These are phyloP conservation scores for Scheffersomyces parashehatae DNA, from an alignment of 1,139 yeast species.

Conservation along the genomic window DNA sequence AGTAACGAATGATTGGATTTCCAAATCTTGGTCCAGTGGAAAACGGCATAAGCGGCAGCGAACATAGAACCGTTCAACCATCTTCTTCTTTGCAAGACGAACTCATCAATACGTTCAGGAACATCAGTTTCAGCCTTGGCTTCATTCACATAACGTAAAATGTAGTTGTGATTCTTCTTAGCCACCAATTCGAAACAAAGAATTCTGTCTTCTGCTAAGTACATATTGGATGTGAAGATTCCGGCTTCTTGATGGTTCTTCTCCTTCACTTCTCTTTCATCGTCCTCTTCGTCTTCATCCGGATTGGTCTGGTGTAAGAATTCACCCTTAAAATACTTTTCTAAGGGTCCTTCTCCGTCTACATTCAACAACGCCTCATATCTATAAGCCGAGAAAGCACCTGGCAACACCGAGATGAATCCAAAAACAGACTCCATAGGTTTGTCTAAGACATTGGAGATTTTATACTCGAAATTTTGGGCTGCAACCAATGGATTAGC, in stretches of 20 bases:
- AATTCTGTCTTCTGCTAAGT: constrained; percentile 82
- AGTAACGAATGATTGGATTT: constrained; percentile 61
- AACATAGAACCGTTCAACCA: constrained; percentile 87
- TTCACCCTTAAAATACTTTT: constrained; percentile 79
- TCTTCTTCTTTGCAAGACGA: constrained; percentile 76
- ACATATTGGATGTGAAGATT: constrained; percentile 80
- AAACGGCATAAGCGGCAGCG: constrained; percentile 75
- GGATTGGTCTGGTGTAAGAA: constrained; percentile 55
- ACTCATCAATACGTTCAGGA: constrained; percentile 70
- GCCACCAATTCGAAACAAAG: constrained; percentile 81
- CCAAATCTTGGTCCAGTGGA: constrained; percentile 74
- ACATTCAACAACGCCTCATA: constrained; percentile 69
- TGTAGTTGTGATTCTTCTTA: constrained; percentile 60
- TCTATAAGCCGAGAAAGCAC: constrained; percentile 84
- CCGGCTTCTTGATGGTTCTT: constrained; percentile 53
- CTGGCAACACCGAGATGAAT: constrained; percentile 78
- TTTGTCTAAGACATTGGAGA: constrained; percentile 78
- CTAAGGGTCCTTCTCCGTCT: constrained; percentile 70
- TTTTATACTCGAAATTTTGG: constrained; percentile 82
- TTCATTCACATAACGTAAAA: constrained; percentile 68
- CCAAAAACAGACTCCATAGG: constrained; percentile 86
- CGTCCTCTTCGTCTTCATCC: constrained; percentile 37
- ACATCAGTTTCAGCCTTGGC: constrained; percentile 86
- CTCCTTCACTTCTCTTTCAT: constrained; percentile 44
- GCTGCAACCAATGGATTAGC: constrained; percentile 80